A percentile compares a stretch with the other conserved stretches of the same genome.
Conservation (phyloP, 352 stramenopile species). For the Poterioochromonas sp. region DNA sequence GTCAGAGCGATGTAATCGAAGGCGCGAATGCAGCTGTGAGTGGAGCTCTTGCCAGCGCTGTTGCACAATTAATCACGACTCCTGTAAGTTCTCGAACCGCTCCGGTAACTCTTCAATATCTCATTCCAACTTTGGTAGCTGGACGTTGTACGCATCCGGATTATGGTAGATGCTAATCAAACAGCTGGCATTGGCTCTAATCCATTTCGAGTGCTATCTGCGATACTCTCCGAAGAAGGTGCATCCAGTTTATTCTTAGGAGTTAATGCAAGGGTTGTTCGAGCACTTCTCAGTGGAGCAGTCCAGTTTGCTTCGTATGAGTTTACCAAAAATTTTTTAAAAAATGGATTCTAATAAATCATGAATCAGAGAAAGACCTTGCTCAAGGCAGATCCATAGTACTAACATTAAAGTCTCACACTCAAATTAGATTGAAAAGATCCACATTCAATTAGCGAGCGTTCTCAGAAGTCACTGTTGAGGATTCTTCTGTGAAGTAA, state of each 20-base stretch:
- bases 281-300: not conserved
- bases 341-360: no score
- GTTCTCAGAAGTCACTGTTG: no score
- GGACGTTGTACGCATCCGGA: not conserved
- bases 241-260: not conserved
- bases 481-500: no score
- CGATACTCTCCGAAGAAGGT: not conserved
- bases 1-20: not conserved
- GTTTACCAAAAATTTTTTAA: not conserved
- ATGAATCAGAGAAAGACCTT: no score
- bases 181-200: not conserved
- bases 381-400: no score
- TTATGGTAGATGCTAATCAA: not conserved
- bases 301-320: constrained; percentile 22
- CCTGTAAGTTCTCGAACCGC: not conserved
- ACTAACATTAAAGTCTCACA: no score
- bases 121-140: not conserved
- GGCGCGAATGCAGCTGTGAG: not conserved
- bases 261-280: not conserved
- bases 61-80: not conserved
- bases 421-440: no score
- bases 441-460: no score
- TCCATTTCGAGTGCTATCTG: not conserved
- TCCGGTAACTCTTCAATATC: not conserved
- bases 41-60: not conserved